phyloP scores from a whole-genome alignment of 768 basidiomycete species.

The Suillus hirtellus region DNA sequence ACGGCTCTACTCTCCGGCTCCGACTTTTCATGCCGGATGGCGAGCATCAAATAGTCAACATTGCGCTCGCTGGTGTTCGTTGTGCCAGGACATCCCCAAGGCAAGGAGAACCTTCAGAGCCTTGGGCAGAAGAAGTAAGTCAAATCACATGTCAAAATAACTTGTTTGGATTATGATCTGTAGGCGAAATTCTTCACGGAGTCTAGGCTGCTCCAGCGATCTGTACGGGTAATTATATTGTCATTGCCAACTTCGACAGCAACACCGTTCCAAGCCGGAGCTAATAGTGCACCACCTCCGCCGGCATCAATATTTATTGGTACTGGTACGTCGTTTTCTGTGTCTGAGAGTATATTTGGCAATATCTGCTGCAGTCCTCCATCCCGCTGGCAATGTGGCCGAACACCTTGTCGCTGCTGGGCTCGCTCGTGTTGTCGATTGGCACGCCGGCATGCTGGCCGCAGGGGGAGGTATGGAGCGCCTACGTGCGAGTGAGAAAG shows the following conservation, averaged over 20 bases:
- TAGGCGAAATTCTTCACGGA: slow-evolving; percentile 95
- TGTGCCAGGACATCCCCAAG: slow-evolving; percentile 69
- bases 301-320: slow-evolving; percentile 90
- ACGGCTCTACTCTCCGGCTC: slow-evolving; percentile 87
- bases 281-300: slow-evolving; percentile 50
- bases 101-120: slow-evolving; percentile 77
- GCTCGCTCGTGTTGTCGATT: slow-evolving; percentile 90
- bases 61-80: slow-evolving; percentile 81
- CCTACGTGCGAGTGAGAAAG: slow-evolving; percentile 79
- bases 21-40: slow-evolving; percentile 87
- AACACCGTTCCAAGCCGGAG: slow-evolving; percentile 72
- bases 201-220: slow-evolving; percentile 77
- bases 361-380: slow-evolving; percentile 53
- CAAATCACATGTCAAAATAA: slow-evolving; percentile 11
- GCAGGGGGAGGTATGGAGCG: slow-evolving; percentile 83
- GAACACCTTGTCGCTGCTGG: slow-evolving; percentile 84
- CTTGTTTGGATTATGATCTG: slow-evolving; percentile 17
- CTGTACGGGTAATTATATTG: slow-evolving; percentile 74
- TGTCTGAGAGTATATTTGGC: not conserved
- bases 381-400: slow-evolving; percentile 94
- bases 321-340: slow-evolving; percentile 48
- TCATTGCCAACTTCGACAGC: slow-evolving; percentile 79
- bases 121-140: slow-evolving; percentile 86
- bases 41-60: slow-evolving; percentile 87
- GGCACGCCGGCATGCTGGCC: slow-evolving; percentile 96